Evolutionary conservation across 192 early-diverging fungal species (phyloP).

Genomic region (Coemansia sp.): DNA sequence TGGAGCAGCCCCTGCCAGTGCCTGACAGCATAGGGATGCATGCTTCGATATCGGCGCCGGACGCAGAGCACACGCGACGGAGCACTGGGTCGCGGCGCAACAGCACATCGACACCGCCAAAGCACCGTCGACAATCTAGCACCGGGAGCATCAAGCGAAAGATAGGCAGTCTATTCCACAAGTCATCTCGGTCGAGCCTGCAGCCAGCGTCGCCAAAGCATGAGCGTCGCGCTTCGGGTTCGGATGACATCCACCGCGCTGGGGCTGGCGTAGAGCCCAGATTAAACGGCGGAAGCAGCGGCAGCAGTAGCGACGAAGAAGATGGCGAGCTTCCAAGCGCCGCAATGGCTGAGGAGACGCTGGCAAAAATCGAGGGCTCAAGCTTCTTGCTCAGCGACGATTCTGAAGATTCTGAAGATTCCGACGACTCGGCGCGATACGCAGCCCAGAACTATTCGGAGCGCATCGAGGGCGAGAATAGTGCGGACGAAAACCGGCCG

Average conservation of each 20-base stretch:
- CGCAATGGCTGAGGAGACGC: not conserved
- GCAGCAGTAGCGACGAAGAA: not conserved
- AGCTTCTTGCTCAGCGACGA: constrained; percentile 18
- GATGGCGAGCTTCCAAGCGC: not conserved
- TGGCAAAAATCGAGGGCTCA: not conserved
- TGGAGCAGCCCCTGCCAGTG: not conserved
- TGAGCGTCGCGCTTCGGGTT: not conserved
- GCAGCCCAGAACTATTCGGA: not conserved
- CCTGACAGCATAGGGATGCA: not conserved
- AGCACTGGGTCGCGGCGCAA: not conserved
- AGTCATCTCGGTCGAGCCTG: not conserved
- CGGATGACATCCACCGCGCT: not conserved
- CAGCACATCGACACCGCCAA: not conserved
- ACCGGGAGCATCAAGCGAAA: constrained; percentile 4
- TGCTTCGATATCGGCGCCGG: not conserved
- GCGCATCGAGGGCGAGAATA: not conserved
- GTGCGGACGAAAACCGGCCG: constrained; percentile 1
- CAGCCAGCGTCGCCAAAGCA: not conserved
- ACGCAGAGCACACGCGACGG: not conserved
- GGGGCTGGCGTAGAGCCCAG: not conserved
- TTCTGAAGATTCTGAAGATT: not conserved
- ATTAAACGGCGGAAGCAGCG: not conserved
- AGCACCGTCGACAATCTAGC: constrained; percentile 10
- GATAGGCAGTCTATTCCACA: constrained; percentile 20
- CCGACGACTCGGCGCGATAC: no score